Evolutionary conservation across 345 rosid species (phyloP), one percentile per base, ranked within the genome.

Genomic region (Eucalyptus albens): DNA sequence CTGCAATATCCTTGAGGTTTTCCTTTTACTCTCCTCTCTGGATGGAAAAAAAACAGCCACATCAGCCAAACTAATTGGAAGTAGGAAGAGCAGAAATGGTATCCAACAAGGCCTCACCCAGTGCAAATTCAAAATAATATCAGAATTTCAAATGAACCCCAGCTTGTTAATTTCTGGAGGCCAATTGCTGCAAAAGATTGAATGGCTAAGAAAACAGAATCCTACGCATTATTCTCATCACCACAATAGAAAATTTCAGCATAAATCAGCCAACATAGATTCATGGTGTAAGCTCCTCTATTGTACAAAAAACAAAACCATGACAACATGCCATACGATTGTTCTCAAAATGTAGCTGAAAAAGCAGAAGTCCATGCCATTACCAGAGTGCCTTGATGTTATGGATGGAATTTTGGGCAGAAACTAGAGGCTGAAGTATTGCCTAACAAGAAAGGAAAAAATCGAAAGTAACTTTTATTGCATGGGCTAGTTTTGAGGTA

Each of bases 11-110:
- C 92, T 96, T 92, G 89, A 98, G 98, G 93, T 94, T 97, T 69
- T 95, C 95, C 93, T 97, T 96, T 90, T 97, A 92, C 91, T 97
- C 97, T 33, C 98, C 98, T 50, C 55, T 92, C 99, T 96, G 90
- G 55, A 88, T 50, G 55, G n/a, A 8, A 27, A n/a, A n/a, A n/a
- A 89, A 65, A 65, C 15, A 86, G 81, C 51, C 56, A 31, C 31
- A 50, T 44, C 15, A 26, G 15, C 19, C 24, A 50, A 26, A 51
- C 16, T 51, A 50, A 31, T 22, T 31, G 87, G 24, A 51, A 53
- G 4, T 26, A 24, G 16, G 31, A 82, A 53, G 29, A 22, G 37
- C 24, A n/a, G 45, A 37, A 86, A 29, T 65, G 8, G 86, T 22
- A 31, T 21, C 88, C 47, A n/a, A 26, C 8, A 87, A 37, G 9